Conservation (phyloP, 768 basidiomycete species). For the Russula olivacea region DNA sequence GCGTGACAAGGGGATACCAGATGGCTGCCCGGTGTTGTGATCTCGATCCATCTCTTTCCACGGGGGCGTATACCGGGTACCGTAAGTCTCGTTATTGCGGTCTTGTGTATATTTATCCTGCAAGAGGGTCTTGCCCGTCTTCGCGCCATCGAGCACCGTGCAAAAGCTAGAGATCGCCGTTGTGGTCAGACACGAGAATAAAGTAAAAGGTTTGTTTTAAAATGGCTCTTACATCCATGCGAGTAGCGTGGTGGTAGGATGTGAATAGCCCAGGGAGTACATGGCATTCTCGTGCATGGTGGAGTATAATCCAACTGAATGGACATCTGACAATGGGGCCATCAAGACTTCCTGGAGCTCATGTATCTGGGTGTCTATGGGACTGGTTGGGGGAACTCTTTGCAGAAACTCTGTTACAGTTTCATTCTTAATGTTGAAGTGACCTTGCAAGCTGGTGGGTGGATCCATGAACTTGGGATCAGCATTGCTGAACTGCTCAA, state of each 20-base stretch:
- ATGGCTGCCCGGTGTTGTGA: background rate
- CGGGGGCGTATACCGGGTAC: slow-evolving; percentile 27
- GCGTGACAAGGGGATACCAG: background rate
- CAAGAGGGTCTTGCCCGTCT: slow-evolving; percentile 49
- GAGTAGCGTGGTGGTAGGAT: slow-evolving; percentile 44
- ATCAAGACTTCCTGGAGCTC: slow-evolving; percentile 48
- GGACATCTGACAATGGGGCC: slow-evolving; percentile 41
- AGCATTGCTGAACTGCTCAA: slow-evolving; percentile 50
- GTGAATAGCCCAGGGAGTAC: slow-evolving; percentile 47
- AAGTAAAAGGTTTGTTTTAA: background rate
- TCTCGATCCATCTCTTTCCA: slow-evolving; percentile 27
- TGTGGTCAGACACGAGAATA: background rate
- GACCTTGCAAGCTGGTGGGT: slow-evolving; percentile 38
- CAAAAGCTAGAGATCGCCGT: slow-evolving; percentile 37
- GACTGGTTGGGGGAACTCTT: slow-evolving; percentile 25
- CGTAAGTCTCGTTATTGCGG: slow-evolving; percentile 23
- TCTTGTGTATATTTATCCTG: slow-evolving; percentile 29
- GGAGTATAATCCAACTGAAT: slow-evolving; percentile 47
- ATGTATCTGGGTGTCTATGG: slow-evolving; percentile 30
- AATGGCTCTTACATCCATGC: slow-evolving; percentile 47
- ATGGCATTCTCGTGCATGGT: slow-evolving; percentile 50
- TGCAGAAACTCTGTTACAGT: slow-evolving; percentile 41
- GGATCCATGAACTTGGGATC: slow-evolving; percentile 42
- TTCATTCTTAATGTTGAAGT: slow-evolving; percentile 42
- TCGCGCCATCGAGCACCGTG: slow-evolving; percentile 52